A percentile compares a stretch with the other conserved stretches of the same genome.
Evolutionary conservation across 2,329 filamentous ascomycete genomes (phyloP).

Genomic region (Neopestalotiopsis clavispora): DNA sequence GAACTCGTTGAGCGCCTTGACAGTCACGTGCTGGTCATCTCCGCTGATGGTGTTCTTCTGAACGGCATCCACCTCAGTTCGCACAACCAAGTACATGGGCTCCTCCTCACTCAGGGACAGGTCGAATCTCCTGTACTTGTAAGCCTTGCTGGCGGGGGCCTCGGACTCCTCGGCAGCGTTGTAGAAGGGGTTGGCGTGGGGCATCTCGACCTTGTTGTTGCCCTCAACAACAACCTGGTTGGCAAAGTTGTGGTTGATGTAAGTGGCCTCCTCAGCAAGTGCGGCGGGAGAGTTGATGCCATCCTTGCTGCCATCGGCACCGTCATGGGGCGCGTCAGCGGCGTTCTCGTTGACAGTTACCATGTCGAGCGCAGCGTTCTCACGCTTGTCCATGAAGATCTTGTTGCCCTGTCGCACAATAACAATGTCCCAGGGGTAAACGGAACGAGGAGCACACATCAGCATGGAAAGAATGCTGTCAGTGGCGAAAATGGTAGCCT

Average conservation of each 20-base stretch:
- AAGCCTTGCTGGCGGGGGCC: slow-evolving; percentile 92
- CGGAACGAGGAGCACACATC: slow-evolving; percentile 95
- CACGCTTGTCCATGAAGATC: slow-evolving; percentile 98
- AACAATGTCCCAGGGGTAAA: slow-evolving; percentile 98
- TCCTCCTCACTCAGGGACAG: slow-evolving; percentile 94
- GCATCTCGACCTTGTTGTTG: slow-evolving; percentile 81
- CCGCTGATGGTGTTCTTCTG: slow-evolving; percentile 93
- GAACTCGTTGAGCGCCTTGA: slow-evolving; percentile 99
- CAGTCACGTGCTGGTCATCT: slow-evolving; percentile 87
- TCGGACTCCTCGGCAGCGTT: slow-evolving; percentile 91
- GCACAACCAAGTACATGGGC: slow-evolving; percentile 89
- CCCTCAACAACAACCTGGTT: slow-evolving; percentile 92
- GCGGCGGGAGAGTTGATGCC: slow-evolving; percentile 91
- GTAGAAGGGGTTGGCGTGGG: slow-evolving; percentile 96
- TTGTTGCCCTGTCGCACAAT: slow-evolving; percentile 93
- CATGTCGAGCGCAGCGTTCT: slow-evolving; percentile 92
- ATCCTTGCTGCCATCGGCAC: slow-evolving; percentile 91
- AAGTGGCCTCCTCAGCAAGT: slow-evolving; percentile 94
- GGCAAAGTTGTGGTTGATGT: slow-evolving; percentile 99
- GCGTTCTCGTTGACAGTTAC: slow-evolving; percentile 99
- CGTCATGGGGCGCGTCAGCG: slow-evolving; percentile 89
- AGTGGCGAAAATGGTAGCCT: slow-evolving; percentile 95
- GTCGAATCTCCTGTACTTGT: slow-evolving; percentile 98
- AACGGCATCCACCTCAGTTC: slow-evolving; percentile 93
- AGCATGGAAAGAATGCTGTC: slow-evolving; percentile 98